phyloP scores from a whole-genome alignment of 257 asterid genomes.

The Capsicum chinense region DNA sequence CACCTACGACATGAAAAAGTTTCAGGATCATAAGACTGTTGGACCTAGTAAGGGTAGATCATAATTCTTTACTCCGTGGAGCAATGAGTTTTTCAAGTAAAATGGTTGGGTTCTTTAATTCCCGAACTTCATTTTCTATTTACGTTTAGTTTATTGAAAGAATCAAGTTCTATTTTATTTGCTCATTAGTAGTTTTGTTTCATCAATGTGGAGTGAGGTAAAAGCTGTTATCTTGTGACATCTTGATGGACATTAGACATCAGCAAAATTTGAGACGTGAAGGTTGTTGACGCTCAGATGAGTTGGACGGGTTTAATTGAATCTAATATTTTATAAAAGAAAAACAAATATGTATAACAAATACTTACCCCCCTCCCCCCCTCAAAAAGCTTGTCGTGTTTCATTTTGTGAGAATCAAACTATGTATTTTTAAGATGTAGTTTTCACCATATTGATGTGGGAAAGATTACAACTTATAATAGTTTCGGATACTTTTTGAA shows the following conservation, averaged over 20 bases:
- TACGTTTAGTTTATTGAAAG: no score
- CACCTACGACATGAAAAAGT: no score
- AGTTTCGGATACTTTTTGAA: background rate
- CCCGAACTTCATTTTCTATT: no score
- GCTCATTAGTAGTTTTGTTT: background rate
- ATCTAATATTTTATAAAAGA: background rate
- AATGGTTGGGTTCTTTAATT: no score
- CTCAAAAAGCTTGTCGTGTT: background rate
- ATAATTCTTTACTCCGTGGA: no score
- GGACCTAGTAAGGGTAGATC: no score
- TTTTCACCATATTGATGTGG: background rate
- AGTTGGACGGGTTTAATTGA: background rate
- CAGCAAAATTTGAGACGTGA: slow-evolving; percentile 21
- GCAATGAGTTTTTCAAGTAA: no score
- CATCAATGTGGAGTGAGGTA: background rate
- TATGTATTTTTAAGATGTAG: background rate
- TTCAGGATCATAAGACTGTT: no score
- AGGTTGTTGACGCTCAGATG: background rate
- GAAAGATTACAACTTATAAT: background rate
- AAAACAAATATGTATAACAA: background rate
- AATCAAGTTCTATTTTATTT: background rate
- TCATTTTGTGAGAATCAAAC: background rate
- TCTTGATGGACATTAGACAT: slow-evolving; percentile 9
- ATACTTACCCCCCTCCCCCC: background rate
- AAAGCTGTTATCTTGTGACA: slow-evolving; percentile 13